These are phyloP conservation scores for Taiozyma sp. DNA, from an alignment of 1,139 yeast species.

Conservation along the genomic window DNA sequence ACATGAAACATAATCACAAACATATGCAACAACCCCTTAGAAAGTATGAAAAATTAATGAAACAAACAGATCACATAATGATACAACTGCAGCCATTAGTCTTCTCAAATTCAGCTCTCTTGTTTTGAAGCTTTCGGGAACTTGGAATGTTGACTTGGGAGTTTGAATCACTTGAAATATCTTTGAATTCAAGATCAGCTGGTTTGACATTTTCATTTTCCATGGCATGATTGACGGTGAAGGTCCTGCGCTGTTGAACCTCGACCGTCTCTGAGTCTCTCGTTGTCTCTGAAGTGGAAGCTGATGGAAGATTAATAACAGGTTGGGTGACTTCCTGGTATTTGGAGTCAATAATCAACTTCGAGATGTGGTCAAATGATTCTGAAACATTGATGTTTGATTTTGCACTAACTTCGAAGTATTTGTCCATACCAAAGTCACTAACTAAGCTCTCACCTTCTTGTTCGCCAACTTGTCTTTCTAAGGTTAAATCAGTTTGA, in stretches of 20 bases:
- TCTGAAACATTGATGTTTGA: constrained; percentile 53
- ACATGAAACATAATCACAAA: background rate
- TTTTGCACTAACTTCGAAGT: constrained; percentile 64
- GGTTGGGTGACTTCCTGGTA: background rate
- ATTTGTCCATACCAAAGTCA: constrained; percentile 43
- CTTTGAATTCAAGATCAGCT: background rate
- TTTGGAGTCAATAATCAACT: constrained; percentile 1
- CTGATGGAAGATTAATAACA: background rate
- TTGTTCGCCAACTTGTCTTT: constrained; percentile 49
- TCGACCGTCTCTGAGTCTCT: background rate
- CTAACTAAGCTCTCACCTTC: constrained; percentile 61
- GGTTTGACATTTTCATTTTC: background rate
- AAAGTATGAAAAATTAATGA: background rate
- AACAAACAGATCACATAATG: constrained; percentile 8
- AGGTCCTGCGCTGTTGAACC: background rate
- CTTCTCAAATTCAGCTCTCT: background rate
- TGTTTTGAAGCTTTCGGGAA: background rate
- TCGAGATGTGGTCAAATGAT: constrained; percentile 36
- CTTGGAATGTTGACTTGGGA: background rate
- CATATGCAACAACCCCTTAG: background rate
- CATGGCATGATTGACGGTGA: background rate
- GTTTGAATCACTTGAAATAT: background rate
- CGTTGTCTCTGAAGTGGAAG: background rate
- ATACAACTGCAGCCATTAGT: constrained; percentile 6
- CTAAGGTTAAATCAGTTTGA: constrained; percentile 49